Percentiles rank a stretch among this genome's conserved stretches.
phyloP scores from a whole-genome alignment of 106 monocot species.

The Phalaenopsis equestris region DNA sequence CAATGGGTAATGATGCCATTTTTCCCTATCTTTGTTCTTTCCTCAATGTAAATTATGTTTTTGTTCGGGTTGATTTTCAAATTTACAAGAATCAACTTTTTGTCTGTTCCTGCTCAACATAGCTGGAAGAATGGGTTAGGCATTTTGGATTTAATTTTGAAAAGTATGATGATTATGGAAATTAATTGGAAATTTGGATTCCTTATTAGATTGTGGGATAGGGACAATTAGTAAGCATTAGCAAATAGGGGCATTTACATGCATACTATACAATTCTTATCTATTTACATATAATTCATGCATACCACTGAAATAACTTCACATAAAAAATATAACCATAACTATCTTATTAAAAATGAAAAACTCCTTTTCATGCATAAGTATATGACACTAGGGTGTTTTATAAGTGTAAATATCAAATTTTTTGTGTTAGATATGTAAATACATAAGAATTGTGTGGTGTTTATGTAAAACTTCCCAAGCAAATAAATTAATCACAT shows the following conservation, averaged over 20 bases:
- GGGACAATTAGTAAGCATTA: neutral
- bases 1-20: slow-evolving; percentile 68
- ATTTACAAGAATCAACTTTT: neutral
- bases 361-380: no score
- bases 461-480: no score
- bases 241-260: neutral
- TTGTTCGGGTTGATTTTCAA: neutral
- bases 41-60: neutral
- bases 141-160: neutral
- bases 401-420: no score
- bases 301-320: no score
- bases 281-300: no score
- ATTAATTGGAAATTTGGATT: neutral
- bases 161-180: neutral
- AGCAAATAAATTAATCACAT: neutral
- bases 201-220: neutral
- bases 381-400: no score
- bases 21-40: neutral
- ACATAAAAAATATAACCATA: no score
- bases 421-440: no score
- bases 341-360: no score
- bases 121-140: neutral
- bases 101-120: neutral
- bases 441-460: no score
- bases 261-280: no score